phyloP scores from a whole-genome alignment of 345 rosid genomes.

The Xanthoceras sorbifolium region DNA sequence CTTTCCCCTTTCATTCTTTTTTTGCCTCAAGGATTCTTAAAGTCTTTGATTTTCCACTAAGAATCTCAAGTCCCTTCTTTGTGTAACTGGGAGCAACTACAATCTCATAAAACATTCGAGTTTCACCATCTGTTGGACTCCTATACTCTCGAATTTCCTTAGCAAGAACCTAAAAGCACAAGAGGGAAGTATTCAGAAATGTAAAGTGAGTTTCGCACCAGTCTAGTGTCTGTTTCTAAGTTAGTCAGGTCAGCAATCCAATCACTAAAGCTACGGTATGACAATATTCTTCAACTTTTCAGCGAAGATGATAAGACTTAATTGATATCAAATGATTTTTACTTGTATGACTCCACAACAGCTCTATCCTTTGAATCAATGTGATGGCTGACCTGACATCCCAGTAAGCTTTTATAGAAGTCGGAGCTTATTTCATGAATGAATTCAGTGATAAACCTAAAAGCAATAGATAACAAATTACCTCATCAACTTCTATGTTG shows the following conservation, averaged over 20 bases:
- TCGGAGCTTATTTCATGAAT: too few species aligned
- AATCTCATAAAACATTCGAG: slow-evolving; percentile 95
- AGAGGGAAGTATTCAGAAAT: slow-evolving; percentile 18
- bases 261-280: background rate
- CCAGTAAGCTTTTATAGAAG: too few species aligned
- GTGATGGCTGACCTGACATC: too few species aligned
- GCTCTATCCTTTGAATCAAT: too few species aligned
- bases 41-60: slow-evolving; percentile 86
- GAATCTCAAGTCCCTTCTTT: slow-evolving; percentile 81
- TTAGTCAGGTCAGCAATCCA: background rate
- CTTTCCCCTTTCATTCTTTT: slow-evolving; percentile 74
- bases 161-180: slow-evolving; percentile 60
- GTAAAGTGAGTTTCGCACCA: slow-evolving; percentile 5
- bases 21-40: slow-evolving; percentile 85
- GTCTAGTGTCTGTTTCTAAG: background rate
- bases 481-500: slow-evolving; percentile 90
- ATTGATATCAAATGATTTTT: background rate
- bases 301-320: background rate
- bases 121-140: slow-evolving; percentile 95
- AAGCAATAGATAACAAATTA: slow-evolving; percentile 26
- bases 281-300: background rate
- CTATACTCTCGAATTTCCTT: slow-evolving; percentile 86
- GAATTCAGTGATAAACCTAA: background rate
- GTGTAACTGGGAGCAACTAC: slow-evolving; percentile 92
- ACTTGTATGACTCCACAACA: background rate